Conservation (phyloP, 257 asterid species). For the Primulina huaijiensis region DNA sequence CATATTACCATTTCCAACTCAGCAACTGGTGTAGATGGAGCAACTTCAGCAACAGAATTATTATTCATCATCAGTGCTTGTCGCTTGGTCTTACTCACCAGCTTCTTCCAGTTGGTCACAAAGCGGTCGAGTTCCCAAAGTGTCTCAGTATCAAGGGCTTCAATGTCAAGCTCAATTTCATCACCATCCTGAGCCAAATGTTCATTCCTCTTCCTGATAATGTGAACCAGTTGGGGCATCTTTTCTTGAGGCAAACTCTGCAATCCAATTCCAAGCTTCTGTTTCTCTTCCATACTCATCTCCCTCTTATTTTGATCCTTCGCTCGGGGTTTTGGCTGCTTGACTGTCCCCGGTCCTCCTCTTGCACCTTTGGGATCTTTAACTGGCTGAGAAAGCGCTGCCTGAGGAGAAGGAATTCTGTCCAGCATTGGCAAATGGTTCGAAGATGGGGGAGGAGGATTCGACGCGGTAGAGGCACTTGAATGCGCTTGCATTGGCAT, state of each 20-base stretch:
- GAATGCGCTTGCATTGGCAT: slow-evolving; percentile 54
- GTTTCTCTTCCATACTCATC: slow-evolving; percentile 93
- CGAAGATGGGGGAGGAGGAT: slow-evolving; percentile 33
- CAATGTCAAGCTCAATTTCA: slow-evolving; percentile 96
- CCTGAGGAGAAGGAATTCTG: slow-evolving; percentile 59
- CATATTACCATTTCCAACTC: slow-evolving; percentile 61
- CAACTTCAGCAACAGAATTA: slow-evolving; percentile 33
- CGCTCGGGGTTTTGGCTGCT: slow-evolving; percentile 90
- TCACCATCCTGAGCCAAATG: slow-evolving; percentile 94
- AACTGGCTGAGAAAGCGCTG: slow-evolving; percentile 40
- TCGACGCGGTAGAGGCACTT: slow-evolving; percentile 57
- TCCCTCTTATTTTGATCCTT: slow-evolving; percentile 85
- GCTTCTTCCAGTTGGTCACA: slow-evolving; percentile 94
- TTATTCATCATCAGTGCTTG: slow-evolving; percentile 62
- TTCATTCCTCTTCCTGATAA: slow-evolving; percentile 77
- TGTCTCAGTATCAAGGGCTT: slow-evolving; percentile 87
- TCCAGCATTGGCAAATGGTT: slow-evolving; percentile 22
- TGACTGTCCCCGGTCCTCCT: slow-evolving; percentile 26
- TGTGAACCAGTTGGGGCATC: slow-evolving; percentile 87
- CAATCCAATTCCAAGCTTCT: slow-evolving; percentile 83
- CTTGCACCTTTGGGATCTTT: slow-evolving; percentile 38
- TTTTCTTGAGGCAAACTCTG: slow-evolving; percentile 94
- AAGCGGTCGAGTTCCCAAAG: slow-evolving; percentile 97
- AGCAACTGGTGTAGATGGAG: slow-evolving; percentile 40
- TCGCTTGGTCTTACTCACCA: slow-evolving; percentile 89